Evolutionary conservation across 306 rosid genomes (phyloP), one percentile per base, ranked within the genome.

Genomic region (Quillaja saponaria): DNA sequence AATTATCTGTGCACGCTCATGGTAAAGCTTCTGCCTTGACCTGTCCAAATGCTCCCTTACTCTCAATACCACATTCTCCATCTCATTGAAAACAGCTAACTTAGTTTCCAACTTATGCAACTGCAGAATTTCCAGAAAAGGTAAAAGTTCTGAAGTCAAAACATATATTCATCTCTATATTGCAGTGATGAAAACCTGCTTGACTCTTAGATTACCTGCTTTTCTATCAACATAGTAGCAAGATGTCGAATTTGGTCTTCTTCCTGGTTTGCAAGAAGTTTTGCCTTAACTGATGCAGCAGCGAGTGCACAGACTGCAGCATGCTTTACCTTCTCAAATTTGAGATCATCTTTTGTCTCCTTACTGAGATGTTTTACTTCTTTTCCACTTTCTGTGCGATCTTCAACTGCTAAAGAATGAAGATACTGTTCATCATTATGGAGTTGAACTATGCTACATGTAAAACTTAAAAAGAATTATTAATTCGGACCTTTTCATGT

Each of bases 221-320:
- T 90, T 60, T 90, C 97, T 61, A 85, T 78, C 83, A 90, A 78
- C 35, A 74, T 59, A 33, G 85, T 74, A 34, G 95, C 72, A 60
- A 87, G 96, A 68, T 78, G 80, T 38, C 75, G 88, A 65, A 87
- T 90, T 76, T 83, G 86, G 53, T 90, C 91, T 77, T 90, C 96
- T 81, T 90, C 96, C 71, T 85, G 84, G 62, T 85, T 71, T 60
- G 96, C 97, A 55, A 90, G 84, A 74, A 87, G 59, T 80, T 78
- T 87, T 69, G 96, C 96, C 82, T 90, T 90, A 19, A 83, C 96
- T 42, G 96, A 85, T 28, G 96, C 95, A 9, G 95, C 97, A 34
- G 96, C 80, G 57, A 90, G 71, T 52, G 95, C 82, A 35, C 94
- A 77, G 62, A 83, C 81, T 20, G 97, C 97, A 58, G 97, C 89